These are phyloP conservation scores for Pachyrhizus erosus DNA, from an alignment of 306 rosid species.

Conservation along the genomic window DNA sequence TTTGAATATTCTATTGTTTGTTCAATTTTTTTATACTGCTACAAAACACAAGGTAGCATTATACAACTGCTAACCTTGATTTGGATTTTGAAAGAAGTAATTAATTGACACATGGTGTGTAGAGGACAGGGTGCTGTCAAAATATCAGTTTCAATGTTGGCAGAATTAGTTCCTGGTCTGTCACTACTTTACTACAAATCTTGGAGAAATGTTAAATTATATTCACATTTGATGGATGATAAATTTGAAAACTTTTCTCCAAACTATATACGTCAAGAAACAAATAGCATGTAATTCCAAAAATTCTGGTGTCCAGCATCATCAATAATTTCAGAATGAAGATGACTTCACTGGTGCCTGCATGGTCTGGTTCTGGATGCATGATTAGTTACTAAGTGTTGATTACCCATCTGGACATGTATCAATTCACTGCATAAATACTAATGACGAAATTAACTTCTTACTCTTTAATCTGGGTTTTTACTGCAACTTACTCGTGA, in stretches of 20 bases:
- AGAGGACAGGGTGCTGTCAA: neutral
- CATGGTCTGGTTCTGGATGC: conserved; percentile 24
- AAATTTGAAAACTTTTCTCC: conserved; percentile 6
- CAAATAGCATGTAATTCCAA: neutral
- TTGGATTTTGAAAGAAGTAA: neutral
- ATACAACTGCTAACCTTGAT: neutral
- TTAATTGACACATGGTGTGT: neutral
- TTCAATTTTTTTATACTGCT: conserved; percentile 13
- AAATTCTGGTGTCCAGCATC: neutral
- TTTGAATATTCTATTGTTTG: neutral
- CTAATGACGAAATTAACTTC: neutral
- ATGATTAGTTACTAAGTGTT: neutral
- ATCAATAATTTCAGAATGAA: neutral
- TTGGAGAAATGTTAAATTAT: conserved; percentile 6
- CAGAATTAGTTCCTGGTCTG: neutral
- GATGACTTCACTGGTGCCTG: neutral
- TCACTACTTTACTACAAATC: neutral
- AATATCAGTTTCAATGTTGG: too few species aligned
- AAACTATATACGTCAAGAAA: neutral
- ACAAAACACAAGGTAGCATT: conserved; percentile 24
- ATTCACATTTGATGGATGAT: neutral
- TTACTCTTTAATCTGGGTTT: neutral
- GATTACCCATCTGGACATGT: neutral
- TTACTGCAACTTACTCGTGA: neutral
- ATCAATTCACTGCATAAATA: conserved; percentile 5